phyloP scores from a whole-genome alignment of 2,329 filamentous ascomycete genomes.

The Plenodomus biglobosus region DNA sequence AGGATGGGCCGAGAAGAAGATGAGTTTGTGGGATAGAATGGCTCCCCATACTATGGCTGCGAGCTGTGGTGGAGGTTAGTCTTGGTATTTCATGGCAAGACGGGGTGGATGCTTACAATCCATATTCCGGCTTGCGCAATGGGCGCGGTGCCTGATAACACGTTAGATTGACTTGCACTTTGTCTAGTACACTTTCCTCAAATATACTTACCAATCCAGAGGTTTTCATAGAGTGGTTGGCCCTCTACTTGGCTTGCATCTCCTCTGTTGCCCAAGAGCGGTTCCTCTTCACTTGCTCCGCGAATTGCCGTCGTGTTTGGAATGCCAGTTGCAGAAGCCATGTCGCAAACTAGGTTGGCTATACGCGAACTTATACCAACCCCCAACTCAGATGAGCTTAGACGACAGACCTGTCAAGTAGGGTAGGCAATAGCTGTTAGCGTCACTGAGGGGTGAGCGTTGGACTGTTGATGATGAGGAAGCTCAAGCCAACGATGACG shows the following conservation, averaged over 20 bases:
- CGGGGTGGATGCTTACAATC: conserved; percentile 55
- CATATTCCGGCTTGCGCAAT: conserved; percentile 77
- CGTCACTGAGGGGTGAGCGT: conserved; percentile 8
- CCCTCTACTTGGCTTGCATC: conserved; percentile 71
- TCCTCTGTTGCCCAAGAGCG: conserved; percentile 69
- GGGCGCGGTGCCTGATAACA: conserved; percentile 70
- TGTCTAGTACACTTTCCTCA: neutral
- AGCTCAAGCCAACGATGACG: conserved; percentile 20
- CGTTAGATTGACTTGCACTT: neutral
- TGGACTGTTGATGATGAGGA: conserved; percentile 16
- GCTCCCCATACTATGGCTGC: conserved; percentile 74
- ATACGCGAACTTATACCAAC: neutral
- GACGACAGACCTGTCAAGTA: neutral
- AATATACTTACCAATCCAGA: conserved; percentile 71
- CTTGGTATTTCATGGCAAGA: neutral
- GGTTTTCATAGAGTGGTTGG: conserved; percentile 67
- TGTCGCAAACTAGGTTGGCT: conserved; percentile 36
- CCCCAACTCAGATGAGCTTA: neutral
- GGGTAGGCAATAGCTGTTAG: neutral
- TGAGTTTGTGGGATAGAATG: conserved; percentile 69
- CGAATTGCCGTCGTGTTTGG: conserved; percentile 49
- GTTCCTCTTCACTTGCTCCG: conserved; percentile 61
- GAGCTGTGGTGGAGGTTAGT: conserved; percentile 54
- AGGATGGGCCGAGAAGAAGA: conserved; percentile 87
- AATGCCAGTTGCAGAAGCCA: conserved; percentile 70